Percentiles rank a stretch among this genome's conserved stretches.
Conservation (phyloP, 371 early-diverging fungal species). For the Batrachochytrium dendrobatidis region DNA sequence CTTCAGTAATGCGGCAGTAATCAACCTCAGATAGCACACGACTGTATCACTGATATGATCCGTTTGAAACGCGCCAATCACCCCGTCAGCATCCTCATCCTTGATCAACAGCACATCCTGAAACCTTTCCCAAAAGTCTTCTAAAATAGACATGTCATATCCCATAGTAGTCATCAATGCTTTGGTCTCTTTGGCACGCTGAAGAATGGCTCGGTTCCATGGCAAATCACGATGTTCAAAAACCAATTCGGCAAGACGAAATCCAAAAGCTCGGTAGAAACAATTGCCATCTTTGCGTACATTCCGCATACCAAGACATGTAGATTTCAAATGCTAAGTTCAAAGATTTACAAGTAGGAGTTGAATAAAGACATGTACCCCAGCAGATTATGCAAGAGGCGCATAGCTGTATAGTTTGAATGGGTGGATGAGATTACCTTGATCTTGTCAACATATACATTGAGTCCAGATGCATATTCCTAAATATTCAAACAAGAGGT, state of each 20-base stretch:
- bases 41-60: slow-evolving; percentile 35
- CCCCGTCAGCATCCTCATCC: slow-evolving; percentile 3
- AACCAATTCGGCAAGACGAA: slow-evolving; percentile 32
- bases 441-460: slow-evolving; percentile 18
- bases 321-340: slow-evolving; percentile 9
- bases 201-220: slow-evolving; percentile 20
- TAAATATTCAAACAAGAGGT: too few species aligned
- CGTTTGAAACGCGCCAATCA: slow-evolving; percentile 6
- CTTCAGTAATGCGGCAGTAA: slow-evolving; percentile 39
- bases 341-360: neutral
- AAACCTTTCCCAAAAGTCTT: slow-evolving; percentile 37
- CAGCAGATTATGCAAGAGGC: neutral
- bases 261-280: slow-evolving; percentile 43
- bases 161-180: slow-evolving; percentile 15
- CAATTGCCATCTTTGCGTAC: slow-evolving; percentile 44
- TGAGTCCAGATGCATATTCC: slow-evolving; percentile 20
- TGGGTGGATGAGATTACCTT: slow-evolving; percentile 5
- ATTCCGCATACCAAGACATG: slow-evolving; percentile 20
- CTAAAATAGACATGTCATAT: slow-evolving; percentile 33
- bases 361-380: neutral
- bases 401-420: neutral
- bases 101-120: slow-evolving; percentile 12
- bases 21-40: slow-evolving; percentile 38
- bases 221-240: slow-evolving; percentile 9
- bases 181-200: slow-evolving; percentile 13